Base-by-base conservation (phyloP, 148 eudicot species). In the Rhododendron vialii region DNA sequence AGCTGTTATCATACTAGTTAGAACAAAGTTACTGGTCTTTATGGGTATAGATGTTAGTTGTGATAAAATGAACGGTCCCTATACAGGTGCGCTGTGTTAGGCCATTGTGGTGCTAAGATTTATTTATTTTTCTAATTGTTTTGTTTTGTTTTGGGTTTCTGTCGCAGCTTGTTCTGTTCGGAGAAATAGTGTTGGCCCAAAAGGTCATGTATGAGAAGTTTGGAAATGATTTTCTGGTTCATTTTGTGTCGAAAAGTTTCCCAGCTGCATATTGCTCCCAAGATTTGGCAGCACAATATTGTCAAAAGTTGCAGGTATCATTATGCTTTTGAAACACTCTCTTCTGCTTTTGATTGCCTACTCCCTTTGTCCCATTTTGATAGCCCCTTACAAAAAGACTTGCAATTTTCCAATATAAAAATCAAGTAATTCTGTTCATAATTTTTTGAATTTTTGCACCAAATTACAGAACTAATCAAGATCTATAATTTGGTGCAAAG, bases 121-220 rank as follows among this genome's bases (percentile, higher is more conserved):
- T 30, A 30, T 41, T 41, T 41, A 6, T 41, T 5, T 5, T 75
- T 69, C 61, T 45, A 45, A 26, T 81, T 73, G 30, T 74, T 20
- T 6, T 79, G 83, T 11, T 63, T 76, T 43, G 76, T 45, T 80
- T 63, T 73, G 10, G 15, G n/a, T 79, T 85, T 63, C 41, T 82
- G 85, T 89, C 77, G 84, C 98, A 97, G 99, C 90, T 90, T 82
- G 88, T 90, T 45, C 89, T 97, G 90, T 91, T 97, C 73, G 95
- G 93, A 80, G 99, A 97, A 90, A 97, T 97, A 80, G 94, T 97
- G 35, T 69, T 89, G 53, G 99, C 96, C 43, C 99, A 95, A 89
- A 94, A 94, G 94, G 91, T 95, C 88, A 97, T 97, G 98, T 97
- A 94, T 85, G 98, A 97, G 85, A 95, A 94, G 86, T 91, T 94